Percentiles rank a stretch among this genome's conserved stretches.
Conservation (phyloP, 108 stramenopile genomes). For the Discostella stelligeroides region DNA sequence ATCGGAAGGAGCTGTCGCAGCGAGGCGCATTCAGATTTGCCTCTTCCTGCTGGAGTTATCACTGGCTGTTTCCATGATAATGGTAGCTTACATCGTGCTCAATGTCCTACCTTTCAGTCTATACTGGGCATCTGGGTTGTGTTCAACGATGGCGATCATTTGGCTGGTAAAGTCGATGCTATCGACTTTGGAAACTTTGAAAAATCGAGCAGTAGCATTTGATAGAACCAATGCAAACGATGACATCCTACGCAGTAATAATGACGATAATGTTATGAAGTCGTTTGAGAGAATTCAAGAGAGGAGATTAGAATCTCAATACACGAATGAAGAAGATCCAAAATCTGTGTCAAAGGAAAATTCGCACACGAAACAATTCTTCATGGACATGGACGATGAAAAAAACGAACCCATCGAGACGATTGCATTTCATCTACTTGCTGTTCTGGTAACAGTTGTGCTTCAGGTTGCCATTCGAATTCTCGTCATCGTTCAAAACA, state of each 20-base stretch:
- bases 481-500: conserved; percentile 36
- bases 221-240: conserved; percentile 1
- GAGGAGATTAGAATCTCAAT: conserved; percentile 2
- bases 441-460: conserved; percentile 31
- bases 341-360: conserved; percentile 8
- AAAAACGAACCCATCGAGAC: background rate
- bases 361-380: conserved; percentile 22
- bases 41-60: conserved; percentile 28
- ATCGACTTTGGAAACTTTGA: conserved; percentile 1
- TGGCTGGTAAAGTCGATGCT: conserved; percentile 23
- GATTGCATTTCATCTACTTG: conserved; percentile 31
- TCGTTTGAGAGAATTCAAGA: conserved; percentile 6
- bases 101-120: conserved; percentile 8
- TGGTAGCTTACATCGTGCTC: conserved; percentile 1
- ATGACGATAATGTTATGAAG: conserved; percentile 19
- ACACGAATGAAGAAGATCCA: conserved; percentile 7
- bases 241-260: background rate
- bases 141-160: conserved; percentile 13
- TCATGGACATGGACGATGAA: conserved; percentile 12
- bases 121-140: conserved; percentile 17
- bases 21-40: conserved; percentile 13
- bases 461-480: conserved; percentile 33
- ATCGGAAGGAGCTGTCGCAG: background rate
- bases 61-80: conserved; percentile 14
- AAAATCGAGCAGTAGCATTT: conserved; percentile 4